Evolutionary conservation across 2,329 filamentous ascomycete species (phyloP), one percentile per base, ranked within the genome.

Genomic region (Botrytis hyacinthi): DNA sequence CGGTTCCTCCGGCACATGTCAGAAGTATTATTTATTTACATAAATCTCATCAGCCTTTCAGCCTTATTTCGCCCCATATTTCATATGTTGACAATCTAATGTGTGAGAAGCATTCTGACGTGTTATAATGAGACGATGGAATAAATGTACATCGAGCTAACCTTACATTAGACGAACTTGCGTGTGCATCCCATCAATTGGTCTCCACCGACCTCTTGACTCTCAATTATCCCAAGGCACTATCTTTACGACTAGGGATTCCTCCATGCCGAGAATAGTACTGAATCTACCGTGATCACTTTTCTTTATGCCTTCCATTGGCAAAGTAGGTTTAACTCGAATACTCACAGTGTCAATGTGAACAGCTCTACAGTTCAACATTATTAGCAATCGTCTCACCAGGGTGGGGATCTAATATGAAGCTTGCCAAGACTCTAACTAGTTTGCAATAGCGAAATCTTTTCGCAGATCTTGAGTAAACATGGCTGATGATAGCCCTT

Each of bases 211-310:
- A 26, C 26, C 9, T 26, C 10, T 51, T 6, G 8, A 12, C 0
- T 61, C 57, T 61, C 57, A 61, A 44, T 60, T 40, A 29, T 35
- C 40, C 20, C 54, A 70, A 0, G 82, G 62, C n/a, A 37, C 32
- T 60, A 32, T 22, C 12, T 37, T 37, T 35, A 20, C 44, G 20
- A 46, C 44, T 46, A 22, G 44, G 8, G 9, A 8, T 9, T 22
- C 7, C 44, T 46, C 44, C 20, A 46, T 46, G 7, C 44, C 20
- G 18, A 46, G 18, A 46, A 9, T 22, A 22, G 44, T 46, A 46
- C 20, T 46, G 44, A 46, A 46, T 46, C 44, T 46, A 46, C 44
- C 18, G 3, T 8, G 6, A 9, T 8, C 18, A 22, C 20, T 46
- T 46, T 22, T 46, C 20, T 46, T 46, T 20, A 46, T 22, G 4